These are phyloP conservation scores for Wickerhamomyces sp. DNA, from an alignment of 1,139 yeast genomes.

Conservation along the genomic window DNA sequence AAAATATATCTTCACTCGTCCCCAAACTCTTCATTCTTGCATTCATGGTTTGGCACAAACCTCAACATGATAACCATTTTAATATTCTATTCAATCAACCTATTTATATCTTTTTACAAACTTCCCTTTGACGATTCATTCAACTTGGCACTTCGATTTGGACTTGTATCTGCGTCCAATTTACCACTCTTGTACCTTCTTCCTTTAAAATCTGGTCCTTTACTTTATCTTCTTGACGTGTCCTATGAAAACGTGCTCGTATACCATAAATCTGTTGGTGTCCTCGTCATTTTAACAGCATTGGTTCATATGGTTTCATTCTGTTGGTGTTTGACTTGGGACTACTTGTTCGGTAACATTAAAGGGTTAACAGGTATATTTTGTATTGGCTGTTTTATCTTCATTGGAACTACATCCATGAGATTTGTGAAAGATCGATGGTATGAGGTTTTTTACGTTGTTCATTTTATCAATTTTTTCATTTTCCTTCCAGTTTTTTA, in stretches of 20 bases:
- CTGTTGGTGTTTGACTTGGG: slow-evolving; percentile 16
- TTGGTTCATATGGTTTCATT: slow-evolving; percentile 16
- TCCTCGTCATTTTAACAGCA: slow-evolving; percentile 14
- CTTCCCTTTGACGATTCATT: slow-evolving; percentile 20
- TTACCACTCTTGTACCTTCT: slow-evolving; percentile 21
- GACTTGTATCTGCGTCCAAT: slow-evolving; percentile 21
- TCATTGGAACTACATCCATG: slow-evolving; percentile 14
- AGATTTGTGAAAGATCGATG: slow-evolving; percentile 10
- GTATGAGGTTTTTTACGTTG: slow-evolving; percentile 20
- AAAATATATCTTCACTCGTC: neutral
- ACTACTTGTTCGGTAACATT: slow-evolving; percentile 9
- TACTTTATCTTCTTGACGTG: slow-evolving; percentile 12
- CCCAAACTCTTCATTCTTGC: neutral
- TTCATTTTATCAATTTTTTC: slow-evolving; percentile 15
- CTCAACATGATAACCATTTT: slow-evolving; percentile 10
- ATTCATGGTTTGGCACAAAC: slow-evolving; percentile 15
- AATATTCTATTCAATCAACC: slow-evolving; percentile 11
- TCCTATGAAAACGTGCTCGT: slow-evolving; percentile 21
- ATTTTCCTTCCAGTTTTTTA: slow-evolving; percentile 20
- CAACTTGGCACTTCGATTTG: slow-evolving; percentile 21
- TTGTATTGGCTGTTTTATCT: slow-evolving; percentile 8
- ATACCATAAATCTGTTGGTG: slow-evolving; percentile 21
- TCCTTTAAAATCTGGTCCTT: slow-evolving; percentile 22
- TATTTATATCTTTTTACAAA: slow-evolving; percentile 10
- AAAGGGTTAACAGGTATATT: slow-evolving; percentile 15